A percentile compares a stretch with the other conserved stretches of the same genome.
These are phyloP conservation scores for Dimocarpus longan DNA, from an alignment of 345 rosid species.

Conservation along the genomic window DNA sequence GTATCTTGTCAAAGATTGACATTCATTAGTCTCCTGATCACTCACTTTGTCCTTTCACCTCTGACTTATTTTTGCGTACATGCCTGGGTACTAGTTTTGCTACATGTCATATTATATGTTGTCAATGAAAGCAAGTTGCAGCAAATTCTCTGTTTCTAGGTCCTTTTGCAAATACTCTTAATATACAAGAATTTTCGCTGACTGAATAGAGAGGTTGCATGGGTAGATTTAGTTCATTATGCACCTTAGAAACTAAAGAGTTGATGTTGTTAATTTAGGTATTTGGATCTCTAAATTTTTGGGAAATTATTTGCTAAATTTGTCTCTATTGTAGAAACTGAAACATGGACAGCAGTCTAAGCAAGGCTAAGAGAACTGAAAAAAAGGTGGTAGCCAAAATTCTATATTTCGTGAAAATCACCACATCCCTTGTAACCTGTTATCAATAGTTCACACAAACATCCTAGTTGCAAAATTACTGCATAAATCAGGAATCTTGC, in stretches of 20 bases:
- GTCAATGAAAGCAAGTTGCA: not conserved
- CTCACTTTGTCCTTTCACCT: not conserved
- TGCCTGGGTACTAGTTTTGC: not conserved
- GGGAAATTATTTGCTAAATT: not conserved
- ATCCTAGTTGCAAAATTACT: not conserved
- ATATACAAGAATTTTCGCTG: not conserved
- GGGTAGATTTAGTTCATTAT: not conserved
- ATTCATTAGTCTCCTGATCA: not conserved
- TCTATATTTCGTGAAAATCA: not conserved
- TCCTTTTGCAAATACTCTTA: not conserved
- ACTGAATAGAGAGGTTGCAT: not conserved
- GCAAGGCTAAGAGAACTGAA: not conserved
- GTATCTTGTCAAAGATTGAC: constrained; percentile 19
- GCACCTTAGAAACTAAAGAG: not conserved
- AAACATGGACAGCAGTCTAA: not conserved
- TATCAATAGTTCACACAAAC: not conserved
- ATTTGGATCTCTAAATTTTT: not conserved
- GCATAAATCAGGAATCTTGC: not conserved
- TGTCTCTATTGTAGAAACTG: not conserved
- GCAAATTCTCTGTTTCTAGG: not conserved
- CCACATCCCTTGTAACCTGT: not conserved
- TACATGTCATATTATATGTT: too few relatives aligned
- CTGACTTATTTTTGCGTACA: not conserved
- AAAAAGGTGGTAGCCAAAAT: not conserved
- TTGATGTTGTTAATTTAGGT: not conserved